Conservation (phyloP, 176 grass and related monocot genomes). For the Aegilops tauschii region DNA sequence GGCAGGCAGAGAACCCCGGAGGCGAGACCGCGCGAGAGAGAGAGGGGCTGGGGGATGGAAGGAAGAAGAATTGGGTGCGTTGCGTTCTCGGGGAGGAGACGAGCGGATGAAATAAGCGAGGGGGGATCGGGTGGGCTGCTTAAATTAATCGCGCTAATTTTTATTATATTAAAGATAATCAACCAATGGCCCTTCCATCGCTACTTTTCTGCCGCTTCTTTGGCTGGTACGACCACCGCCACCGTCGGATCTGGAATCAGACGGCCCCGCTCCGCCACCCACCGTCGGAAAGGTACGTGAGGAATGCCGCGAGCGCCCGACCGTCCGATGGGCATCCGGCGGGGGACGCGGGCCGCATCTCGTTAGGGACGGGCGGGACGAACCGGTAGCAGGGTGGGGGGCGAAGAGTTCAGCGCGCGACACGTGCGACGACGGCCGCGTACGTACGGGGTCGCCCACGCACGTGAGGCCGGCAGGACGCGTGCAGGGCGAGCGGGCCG, state of each 20-base stretch:
- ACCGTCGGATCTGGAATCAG: conserved; percentile 28
- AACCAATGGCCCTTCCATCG: neutral
- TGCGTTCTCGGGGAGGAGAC: conserved; percentile 29
- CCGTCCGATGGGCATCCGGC: conserved; percentile 26
- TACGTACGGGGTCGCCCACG: neutral
- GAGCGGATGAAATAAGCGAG: conserved; percentile 34
- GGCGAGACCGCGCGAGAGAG: too few species aligned
- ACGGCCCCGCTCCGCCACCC: neutral
- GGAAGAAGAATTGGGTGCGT: conserved; percentile 29
- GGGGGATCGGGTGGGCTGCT: neutral
- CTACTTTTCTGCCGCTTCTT: neutral
- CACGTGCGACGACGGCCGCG: conserved; percentile 13
- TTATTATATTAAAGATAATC: too few species aligned
- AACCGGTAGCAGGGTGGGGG: neutral
- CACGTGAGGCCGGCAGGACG: conserved; percentile 39
- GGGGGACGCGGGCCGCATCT: neutral
- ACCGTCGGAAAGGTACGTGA: neutral
- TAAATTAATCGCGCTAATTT: conserved; percentile 20
- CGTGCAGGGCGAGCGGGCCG: neutral
- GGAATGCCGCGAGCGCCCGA: neutral
- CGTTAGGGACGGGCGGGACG: neutral
- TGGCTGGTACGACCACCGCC: neutral
- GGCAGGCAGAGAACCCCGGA: neutral
- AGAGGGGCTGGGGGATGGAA: neutral
- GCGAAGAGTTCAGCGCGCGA: neutral